These are phyloP conservation scores for Kazachstania psychrophila DNA, from an alignment of 805 yeast species.

Conservation along the genomic window DNA sequence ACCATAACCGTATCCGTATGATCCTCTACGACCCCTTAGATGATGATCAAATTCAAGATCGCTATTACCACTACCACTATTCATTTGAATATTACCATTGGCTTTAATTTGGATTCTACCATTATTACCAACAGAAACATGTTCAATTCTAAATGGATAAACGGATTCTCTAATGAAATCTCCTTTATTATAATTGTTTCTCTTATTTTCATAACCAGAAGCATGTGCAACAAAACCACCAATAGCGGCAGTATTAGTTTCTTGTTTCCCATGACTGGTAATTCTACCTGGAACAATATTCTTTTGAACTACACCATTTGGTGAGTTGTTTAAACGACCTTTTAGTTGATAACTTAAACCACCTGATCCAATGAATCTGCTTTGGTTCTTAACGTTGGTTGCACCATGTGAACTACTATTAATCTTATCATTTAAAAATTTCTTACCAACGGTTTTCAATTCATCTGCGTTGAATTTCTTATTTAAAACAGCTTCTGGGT, in stretches of 20 bases:
- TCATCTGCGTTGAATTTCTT: conserved; percentile 26
- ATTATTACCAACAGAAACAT: conserved; percentile 31
- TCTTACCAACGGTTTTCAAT: conserved; percentile 33
- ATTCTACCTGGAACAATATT: conserved; percentile 63
- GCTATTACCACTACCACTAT: neutral
- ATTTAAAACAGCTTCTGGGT: conserved; percentile 36
- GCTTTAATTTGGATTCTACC: conserved; percentile 29
- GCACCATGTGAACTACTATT: neutral
- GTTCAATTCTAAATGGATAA: conserved; percentile 35
- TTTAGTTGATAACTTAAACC: conserved; percentile 63
- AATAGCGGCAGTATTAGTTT: conserved; percentile 38
- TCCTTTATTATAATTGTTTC: conserved; percentile 30
- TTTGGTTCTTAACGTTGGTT: conserved; percentile 11
- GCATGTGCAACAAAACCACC: conserved; percentile 43
- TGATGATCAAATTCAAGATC: neutral
- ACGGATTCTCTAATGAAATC: conserved; percentile 37
- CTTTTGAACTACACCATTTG: conserved; percentile 53
- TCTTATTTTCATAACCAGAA: conserved; percentile 28
- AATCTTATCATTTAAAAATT: conserved; percentile 29
- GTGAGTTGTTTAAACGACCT: conserved; percentile 61
- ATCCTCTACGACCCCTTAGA: neutral
- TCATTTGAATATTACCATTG: conserved; percentile 7
- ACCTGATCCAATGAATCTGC: conserved; percentile 53
- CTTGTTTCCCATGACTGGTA: conserved; percentile 4
- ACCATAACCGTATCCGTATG: conserved; percentile 1